phyloP scores from a whole-genome alignment of 495 filamentous ascomycete species.

The Lasiosphaeria ovina region DNA sequence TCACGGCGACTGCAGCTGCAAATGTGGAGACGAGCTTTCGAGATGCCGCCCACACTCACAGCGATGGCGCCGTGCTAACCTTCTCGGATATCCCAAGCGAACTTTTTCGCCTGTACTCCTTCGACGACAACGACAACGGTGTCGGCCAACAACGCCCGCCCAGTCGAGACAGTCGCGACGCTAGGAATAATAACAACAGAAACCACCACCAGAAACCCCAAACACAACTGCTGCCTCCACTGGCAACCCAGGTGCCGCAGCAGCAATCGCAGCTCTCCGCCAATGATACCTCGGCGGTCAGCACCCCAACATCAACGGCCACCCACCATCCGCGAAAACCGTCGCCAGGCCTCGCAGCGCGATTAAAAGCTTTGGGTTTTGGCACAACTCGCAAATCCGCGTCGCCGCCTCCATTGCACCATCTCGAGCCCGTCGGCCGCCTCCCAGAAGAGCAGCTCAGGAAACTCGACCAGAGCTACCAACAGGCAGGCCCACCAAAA shows the following conservation, averaged over 20 bases:
- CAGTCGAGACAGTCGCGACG: neutral
- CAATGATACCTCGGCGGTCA: constrained; percentile 15
- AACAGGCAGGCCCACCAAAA: constrained; percentile 49
- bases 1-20: constrained; percentile 16
- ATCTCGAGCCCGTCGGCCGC: constrained; percentile 59
- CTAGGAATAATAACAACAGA: constrained; percentile 13
- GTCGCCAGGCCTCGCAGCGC: constrained; percentile 72
- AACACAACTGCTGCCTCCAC: neutral
- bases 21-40: constrained; percentile 26
- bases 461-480: constrained; percentile 62
- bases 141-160: constrained; percentile 15
- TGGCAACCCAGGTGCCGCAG: constrained; percentile 7
- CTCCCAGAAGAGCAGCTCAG: constrained; percentile 72
- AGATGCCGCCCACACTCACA: constrained; percentile 17
- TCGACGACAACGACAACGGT: constrained; percentile 21
- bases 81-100: constrained; percentile 43
- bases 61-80: constrained; percentile 31
- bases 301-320: constrained; percentile 21
- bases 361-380: constrained; percentile 70
- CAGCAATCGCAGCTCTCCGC: constrained; percentile 15
- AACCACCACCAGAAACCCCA: constrained; percentile 8
- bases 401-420: constrained; percentile 34
- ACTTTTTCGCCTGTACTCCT: constrained; percentile 35
- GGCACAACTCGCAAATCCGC: constrained; percentile 44
- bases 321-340: constrained; percentile 50